phyloP scores from a whole-genome alignment of 495 filamentous ascomycete species.

The Thozetella sp. region DNA sequence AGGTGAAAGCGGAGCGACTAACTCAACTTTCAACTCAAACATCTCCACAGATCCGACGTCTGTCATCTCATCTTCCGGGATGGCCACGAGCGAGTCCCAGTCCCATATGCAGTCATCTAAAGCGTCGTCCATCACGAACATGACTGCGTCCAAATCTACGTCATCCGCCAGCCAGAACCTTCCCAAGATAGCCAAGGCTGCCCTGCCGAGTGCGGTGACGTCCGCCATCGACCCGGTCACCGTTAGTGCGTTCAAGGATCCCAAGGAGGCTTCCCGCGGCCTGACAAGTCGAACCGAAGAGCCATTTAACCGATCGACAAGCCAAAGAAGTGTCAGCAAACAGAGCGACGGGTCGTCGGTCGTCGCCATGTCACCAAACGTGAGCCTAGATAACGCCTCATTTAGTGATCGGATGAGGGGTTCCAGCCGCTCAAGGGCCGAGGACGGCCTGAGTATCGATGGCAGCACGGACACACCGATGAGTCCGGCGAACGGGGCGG shows the following conservation, averaged over 20 bases:
- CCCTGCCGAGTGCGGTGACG: conserved; percentile 14
- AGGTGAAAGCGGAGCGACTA: conserved; percentile 34
- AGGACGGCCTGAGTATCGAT: conserved; percentile 39
- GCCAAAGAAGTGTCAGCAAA: conserved; percentile 36
- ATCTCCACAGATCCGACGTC: conserved; percentile 36
- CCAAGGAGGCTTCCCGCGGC: conserved; percentile 41
- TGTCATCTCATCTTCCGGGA: conserved; percentile 30
- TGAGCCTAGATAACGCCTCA: conserved; percentile 35
- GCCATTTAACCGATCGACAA: conserved; percentile 17
- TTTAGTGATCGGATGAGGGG: conserved; percentile 33
- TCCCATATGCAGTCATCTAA: conserved; percentile 50
- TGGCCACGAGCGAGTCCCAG: conserved; percentile 33
- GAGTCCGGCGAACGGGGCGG: conserved; percentile 38
- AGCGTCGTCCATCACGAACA: conserved; percentile 54
- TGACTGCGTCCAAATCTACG: conserved; percentile 54
- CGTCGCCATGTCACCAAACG: conserved; percentile 19
- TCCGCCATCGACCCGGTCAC: conserved; percentile 54
- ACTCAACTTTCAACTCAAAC: conserved; percentile 32
- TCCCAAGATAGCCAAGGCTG: conserved; percentile 46
- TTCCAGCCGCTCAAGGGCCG: conserved; percentile 32
- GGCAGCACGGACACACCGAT: conserved; percentile 38
- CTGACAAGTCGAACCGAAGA: conserved; percentile 40
- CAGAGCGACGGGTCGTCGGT: conserved; percentile 25
- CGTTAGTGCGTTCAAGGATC: conserved; percentile 48
- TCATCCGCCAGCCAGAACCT: conserved; percentile 47